Evolutionary conservation across 2,329 filamentous ascomycete genomes (phyloP), one percentile per base, ranked within the genome.

Genomic region (Epichloe aotearoae): DNA sequence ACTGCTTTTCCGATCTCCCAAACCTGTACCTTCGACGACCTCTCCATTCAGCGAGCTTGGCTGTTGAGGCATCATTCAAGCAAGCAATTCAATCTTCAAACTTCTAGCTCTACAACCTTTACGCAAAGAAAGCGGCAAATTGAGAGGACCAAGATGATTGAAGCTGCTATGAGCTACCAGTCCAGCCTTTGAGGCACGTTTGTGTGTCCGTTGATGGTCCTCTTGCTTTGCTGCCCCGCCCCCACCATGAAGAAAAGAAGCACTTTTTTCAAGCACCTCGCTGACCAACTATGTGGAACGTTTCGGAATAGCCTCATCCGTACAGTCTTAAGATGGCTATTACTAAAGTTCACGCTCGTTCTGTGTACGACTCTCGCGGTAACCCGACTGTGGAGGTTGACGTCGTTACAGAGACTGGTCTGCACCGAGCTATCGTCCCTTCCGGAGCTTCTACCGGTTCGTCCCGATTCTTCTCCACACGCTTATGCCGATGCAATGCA

Each of bases 361-460:
- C 85, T 67, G 89, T 98, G 77, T 98, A 91, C 82, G 93, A 98
- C 82, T 97, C 93, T 71, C 91, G 93, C 69, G 82, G 82, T 70
- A 98, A 98, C 84, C 93, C 93, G 66, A 98, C 93, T 69, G 91
- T 96, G 67, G 91, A 97, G 80, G 91, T 97, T 65, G 91, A 96
- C 70, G 82, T 96, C 63, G 86, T 95, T 74, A 96, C 90, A 63
- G 88, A 95, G 77, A 94, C 86, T 64, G 91, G 91, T 67, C 84
- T 97, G 57, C 90, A 96, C 83, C 89, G 91, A 68, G 90, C 91
- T 69, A 96, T 96, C 69, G 91, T 97, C 57, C 91, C 91, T 64
- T 96, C 90, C 59, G 91, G 91, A 71, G 91, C 91, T 65, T 96
- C 91, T 63, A 96, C 90, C 64, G 89, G 86, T 90, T 70, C 67